These are phyloP conservation scores for Schizothecium vesticola DNA, from an alignment of 495 filamentous ascomycete species.

Conservation along the genomic window DNA sequence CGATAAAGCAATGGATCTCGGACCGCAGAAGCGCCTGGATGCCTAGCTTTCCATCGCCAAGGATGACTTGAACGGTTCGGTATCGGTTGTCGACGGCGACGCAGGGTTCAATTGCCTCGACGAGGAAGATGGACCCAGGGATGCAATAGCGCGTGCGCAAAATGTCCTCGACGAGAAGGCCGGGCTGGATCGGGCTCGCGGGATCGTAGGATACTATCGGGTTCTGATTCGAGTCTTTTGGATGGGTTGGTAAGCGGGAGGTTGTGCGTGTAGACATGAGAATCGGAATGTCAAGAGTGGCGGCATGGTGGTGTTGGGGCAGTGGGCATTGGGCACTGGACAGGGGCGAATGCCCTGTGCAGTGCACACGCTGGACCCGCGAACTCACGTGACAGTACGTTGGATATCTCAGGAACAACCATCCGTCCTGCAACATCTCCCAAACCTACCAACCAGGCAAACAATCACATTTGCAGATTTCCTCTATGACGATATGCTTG, in stretches of 20 bases:
- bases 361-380: neutral
- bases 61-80: conserved; percentile 27
- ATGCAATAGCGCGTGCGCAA: conserved; percentile 35
- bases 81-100: conserved; percentile 12
- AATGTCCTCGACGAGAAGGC: conserved; percentile 46
- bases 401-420: too few relatives aligned
- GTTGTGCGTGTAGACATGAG: neutral
- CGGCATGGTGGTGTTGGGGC: neutral
- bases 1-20: conserved; percentile 34
- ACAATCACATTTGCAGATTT: too few relatives aligned
- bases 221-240: neutral
- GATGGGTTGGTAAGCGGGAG: neutral
- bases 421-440: too few relatives aligned
- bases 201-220: conserved; percentile 15
- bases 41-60: conserved; percentile 42
- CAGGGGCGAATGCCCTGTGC: neutral
- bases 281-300: neutral
- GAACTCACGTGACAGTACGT: neutral
- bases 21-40: conserved; percentile 38
- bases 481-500: too few relatives aligned
- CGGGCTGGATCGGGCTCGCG: conserved; percentile 38
- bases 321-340: neutral
- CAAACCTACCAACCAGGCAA: too few relatives aligned
- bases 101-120: conserved; percentile 36
- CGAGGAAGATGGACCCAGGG: conserved; percentile 39